Base-by-base conservation (phyloP, 2,329 filamentous ascomycete species). In the Colletotrichum plurivorum region DNA sequence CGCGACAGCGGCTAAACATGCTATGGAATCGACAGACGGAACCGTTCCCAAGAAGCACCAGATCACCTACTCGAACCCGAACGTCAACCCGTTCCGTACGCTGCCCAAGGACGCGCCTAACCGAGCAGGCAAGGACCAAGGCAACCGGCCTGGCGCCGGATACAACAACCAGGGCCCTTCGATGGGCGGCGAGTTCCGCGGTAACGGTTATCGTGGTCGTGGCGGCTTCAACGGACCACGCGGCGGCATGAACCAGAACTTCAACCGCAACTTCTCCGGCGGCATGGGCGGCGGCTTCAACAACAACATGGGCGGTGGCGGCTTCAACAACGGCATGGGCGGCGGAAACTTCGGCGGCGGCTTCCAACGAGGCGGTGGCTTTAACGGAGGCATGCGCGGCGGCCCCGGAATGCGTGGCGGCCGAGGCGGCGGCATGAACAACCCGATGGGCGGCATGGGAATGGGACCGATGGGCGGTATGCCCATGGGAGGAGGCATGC, bases 81-180 rank as follows among this genome's bases (percentile, higher is more conserved):
- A 89, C 55, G 86, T 88, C 73, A 98, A 98, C 78, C 94, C 95
- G 0, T 98, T 97, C 88, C 92, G 93, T 73, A 98, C 94, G 0
- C 83, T 97, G 5, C 95, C 94, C 18, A 97, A 97, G 82, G 95
- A 97, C 78, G 92, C 92, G 0, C 94, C 93, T 0, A 87, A 88
- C 74, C 89, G 93, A 31, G 85, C 84, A 67, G 91, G 87, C 45
- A 91, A 94, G 76, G 89, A 91, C 51, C 83, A 85, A 51, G 89
- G 89, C 61, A 85, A 89, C 36, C 79, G 84, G 64, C 79, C 83
- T 39, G 77, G 85, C 55, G 82, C 84, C 53, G 79, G 80, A 63
- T 88, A 86, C 78, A 86, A 86, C 59, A 83, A 87, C 65, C 76
- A 83, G 70, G 75, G 78, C 74, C 80, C 76, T 79, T 84, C 79